These are phyloP conservation scores for Fragaria nilgerrensis DNA, from an alignment of 306 rosid genomes.

Conservation along the genomic window DNA sequence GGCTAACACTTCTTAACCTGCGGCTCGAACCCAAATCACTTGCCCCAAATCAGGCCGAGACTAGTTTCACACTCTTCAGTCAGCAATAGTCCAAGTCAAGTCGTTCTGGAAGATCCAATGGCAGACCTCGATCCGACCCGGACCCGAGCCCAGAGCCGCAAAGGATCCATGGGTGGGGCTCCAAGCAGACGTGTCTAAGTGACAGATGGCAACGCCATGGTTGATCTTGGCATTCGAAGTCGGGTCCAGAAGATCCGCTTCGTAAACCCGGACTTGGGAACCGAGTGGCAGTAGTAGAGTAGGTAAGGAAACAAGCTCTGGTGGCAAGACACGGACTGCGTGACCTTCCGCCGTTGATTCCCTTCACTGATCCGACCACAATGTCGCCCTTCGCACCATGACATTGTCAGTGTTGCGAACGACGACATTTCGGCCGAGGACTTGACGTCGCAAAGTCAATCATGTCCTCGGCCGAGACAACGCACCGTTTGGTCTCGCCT, in stretches of 20 bases:
- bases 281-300: slow-evolving; percentile 91
- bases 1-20: slow-evolving; percentile 55
- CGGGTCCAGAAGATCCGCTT: slow-evolving; percentile 79
- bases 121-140: slow-evolving; percentile 91
- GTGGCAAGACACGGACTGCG: slow-evolving; percentile 90
- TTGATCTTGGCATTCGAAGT: slow-evolving; percentile 54
- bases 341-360: slow-evolving; percentile 72
- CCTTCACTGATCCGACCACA: slow-evolving; percentile 55
- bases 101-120: slow-evolving; percentile 98
- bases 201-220: slow-evolving; percentile 86
- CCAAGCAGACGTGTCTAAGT: slow-evolving; percentile 87
- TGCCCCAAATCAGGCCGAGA: neutral
- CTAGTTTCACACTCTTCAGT: slow-evolving; percentile 25
- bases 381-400: slow-evolving; percentile 61
- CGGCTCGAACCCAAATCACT: slow-evolving; percentile 23
- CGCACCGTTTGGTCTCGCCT: slow-evolving; percentile 91
- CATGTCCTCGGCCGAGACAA: slow-evolving; percentile 86
- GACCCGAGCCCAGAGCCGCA: slow-evolving; percentile 66
- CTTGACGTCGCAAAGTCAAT: slow-evolving; percentile 80
- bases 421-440: slow-evolving; percentile 71
- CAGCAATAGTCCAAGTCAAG: slow-evolving; percentile 80
- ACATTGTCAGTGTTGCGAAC: slow-evolving; percentile 61
- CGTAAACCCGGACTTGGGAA: slow-evolving; percentile 93
- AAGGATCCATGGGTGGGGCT: slow-evolving; percentile 87
- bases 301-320: slow-evolving; percentile 90